These are phyloP conservation scores for Thermothelomyces thermophilus DNA, from an alignment of 2,329 filamentous ascomycete genomes.

Conservation along the genomic window DNA sequence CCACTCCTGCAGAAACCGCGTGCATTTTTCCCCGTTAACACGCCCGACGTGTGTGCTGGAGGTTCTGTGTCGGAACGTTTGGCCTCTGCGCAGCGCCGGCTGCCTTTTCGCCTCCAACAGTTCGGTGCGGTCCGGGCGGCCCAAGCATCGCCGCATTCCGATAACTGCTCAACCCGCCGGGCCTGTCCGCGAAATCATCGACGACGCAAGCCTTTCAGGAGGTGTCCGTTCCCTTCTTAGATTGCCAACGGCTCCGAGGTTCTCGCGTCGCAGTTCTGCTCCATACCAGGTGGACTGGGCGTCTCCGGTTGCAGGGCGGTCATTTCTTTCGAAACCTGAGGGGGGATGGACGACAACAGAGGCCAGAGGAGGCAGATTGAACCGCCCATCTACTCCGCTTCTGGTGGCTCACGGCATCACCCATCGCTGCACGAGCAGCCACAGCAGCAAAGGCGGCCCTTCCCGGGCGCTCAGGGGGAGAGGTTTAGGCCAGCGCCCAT, in stretches of 20 bases:
- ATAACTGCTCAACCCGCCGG: constrained; percentile 7
- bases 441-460: constrained; percentile 42
- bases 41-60: constrained; percentile 1
- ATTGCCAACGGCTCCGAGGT: constrained; percentile 51
- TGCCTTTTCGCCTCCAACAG: neutral
- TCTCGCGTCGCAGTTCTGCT: constrained; percentile 51
- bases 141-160: neutral
- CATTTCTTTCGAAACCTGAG: constrained; percentile 39
- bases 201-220: constrained; percentile 7
- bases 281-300: constrained; percentile 58
- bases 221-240: constrained; percentile 28
- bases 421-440: constrained; percentile 42
- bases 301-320: constrained; percentile 42
- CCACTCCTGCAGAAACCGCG: neutral
- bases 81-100: constrained; percentile 1
- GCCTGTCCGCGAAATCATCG: constrained; percentile 3
- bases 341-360: constrained; percentile 70
- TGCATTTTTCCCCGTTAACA: constrained; percentile 7
- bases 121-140: neutral
- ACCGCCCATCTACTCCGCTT: constrained; percentile 56
- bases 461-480: constrained; percentile 40
- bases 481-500: constrained; percentile 45
- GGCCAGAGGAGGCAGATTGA: constrained; percentile 70
- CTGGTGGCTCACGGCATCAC: constrained; percentile 47
- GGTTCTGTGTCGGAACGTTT: constrained; percentile 7